Percentiles rank a stretch among this genome's conserved stretches.
phyloP scores from a whole-genome alignment of 108 stramenopile genomes.

The Skeletonema tropicum region DNA sequence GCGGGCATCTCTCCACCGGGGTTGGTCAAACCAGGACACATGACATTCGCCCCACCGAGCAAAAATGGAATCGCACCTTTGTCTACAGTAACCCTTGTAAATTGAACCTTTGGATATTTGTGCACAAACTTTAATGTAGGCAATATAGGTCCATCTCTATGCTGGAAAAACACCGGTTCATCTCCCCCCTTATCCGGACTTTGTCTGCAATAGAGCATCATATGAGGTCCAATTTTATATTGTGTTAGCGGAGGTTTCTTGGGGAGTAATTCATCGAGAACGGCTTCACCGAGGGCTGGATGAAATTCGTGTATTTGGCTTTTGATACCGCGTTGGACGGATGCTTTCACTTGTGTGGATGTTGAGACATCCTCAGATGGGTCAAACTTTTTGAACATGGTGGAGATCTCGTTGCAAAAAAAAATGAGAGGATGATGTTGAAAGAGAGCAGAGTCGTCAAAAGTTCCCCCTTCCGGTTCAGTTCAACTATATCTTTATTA shows the following conservation, averaged over 20 bases:
- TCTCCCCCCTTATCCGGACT: conserved; percentile 46
- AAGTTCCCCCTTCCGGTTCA: too few relatives aligned
- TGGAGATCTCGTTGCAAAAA: conserved; percentile 1
- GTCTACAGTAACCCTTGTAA: conserved; percentile 79
- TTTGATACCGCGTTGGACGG: conserved; percentile 85
- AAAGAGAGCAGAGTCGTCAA: too few relatives aligned
- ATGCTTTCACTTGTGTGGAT: conserved; percentile 87
- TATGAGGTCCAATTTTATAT: conserved; percentile 83
- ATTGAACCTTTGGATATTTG: conserved; percentile 72
- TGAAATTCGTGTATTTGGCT: conserved; percentile 62
- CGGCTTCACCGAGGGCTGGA: conserved; percentile 79
- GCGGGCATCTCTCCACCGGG: conserved; percentile 81
- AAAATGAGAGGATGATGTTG: too few relatives aligned
- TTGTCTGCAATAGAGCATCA: conserved; percentile 81
- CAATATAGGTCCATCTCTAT: conserved; percentile 93
- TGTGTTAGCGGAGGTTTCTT: conserved; percentile 88
- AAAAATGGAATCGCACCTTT: conserved; percentile 96
- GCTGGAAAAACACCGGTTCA: conserved; percentile 90
- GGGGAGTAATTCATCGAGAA: conserved; percentile 88
- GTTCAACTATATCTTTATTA: too few relatives aligned
- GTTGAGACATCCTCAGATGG: conserved; percentile 78
- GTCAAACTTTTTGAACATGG: conserved; percentile 87
- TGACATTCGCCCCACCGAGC: conserved; percentile 96
- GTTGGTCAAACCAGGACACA: conserved; percentile 97
- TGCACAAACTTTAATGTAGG: conserved; percentile 91